Evolutionary conservation across 2,329 filamentous ascomycete genomes (phyloP).

Genomic region (Didymella pinodella): DNA sequence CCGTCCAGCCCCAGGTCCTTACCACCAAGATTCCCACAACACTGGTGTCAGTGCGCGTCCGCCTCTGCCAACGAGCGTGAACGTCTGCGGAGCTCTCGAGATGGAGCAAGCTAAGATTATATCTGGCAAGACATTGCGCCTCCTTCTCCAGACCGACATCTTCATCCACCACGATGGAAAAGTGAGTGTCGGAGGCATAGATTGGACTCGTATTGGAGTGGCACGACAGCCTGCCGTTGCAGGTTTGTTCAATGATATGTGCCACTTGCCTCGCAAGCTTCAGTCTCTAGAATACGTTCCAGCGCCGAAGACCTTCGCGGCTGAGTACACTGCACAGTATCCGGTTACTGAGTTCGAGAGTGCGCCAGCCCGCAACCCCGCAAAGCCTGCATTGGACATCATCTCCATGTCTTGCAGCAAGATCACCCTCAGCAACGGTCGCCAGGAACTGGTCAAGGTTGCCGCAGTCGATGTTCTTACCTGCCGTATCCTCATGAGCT

Average conservation of each 20-base stretch:
- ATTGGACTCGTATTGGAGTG: constrained; percentile 39
- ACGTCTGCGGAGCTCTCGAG: constrained; percentile 31
- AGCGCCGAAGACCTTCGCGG: constrained; percentile 34
- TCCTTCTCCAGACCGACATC: constrained; percentile 42
- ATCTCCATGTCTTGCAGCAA: constrained; percentile 43
- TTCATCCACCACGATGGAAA: constrained; percentile 38
- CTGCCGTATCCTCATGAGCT: constrained; percentile 43
- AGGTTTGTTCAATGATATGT: constrained; percentile 35
- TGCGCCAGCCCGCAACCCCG: constrained; percentile 25
- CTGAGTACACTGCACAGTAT: constrained; percentile 32
- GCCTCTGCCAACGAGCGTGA: constrained; percentile 2
- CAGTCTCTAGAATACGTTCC: constrained; percentile 40
- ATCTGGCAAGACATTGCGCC: constrained; percentile 35
- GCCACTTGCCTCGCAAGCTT: constrained; percentile 38
- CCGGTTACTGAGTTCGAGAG: constrained; percentile 30
- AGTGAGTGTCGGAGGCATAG: constrained; percentile 32
- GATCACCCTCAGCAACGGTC: constrained; percentile 31
- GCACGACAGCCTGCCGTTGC: constrained; percentile 31
- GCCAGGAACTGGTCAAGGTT: constrained; percentile 43
- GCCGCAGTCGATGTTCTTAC: constrained; percentile 44
- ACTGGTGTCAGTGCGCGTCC: background rate
- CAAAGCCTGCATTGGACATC: constrained; percentile 28
- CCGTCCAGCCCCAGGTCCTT: background rate
- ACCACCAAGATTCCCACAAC: background rate
- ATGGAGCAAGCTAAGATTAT: constrained; percentile 38